Base-by-base conservation (phyloP, 129 eudicot genomes). In the Tagetes patula region DNA sequence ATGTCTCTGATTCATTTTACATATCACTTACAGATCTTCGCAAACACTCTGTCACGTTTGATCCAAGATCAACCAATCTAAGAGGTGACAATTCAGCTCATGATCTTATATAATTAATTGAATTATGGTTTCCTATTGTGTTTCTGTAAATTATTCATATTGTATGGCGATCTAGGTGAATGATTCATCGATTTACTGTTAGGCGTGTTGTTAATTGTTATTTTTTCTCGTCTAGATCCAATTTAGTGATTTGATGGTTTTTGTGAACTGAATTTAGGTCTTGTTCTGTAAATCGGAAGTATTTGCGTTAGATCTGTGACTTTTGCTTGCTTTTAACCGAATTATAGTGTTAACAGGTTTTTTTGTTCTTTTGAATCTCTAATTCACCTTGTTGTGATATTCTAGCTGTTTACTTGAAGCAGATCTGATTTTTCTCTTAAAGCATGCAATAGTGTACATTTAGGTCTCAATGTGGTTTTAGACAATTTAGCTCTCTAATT, bases 251-350 rank as follows among this genome's bases (percentile, higher is more conserved):
- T 47, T 61, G 12, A 7, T 73, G 46, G 2, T 45, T 49, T 46
- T 62, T 48, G 47, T 74, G 78, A 62, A 20, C 75, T 69, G 62
- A 69, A 59, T 69, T 69, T 45, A 47, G 78, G 61, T 9, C 40
- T 13, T 49, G 4, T n/a, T 53, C 38, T 47, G 69, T 77, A 63
- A 45, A 77, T 58, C 74, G 32, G 10, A 62, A 45, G 81, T 77
- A 33, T 50, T 5, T 6, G 32, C 61, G 46, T 39, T 63, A 70
- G 81, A 77, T 77, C 81, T 65, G 76, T 31, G 50, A 3, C 42
- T 58, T 47, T 59, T 40, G 30, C 45, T 6, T 52, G 30, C 45
- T 6, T 52, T 48, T 37, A 39, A 77, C 14, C 50, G 49, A 38
- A 48, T 48, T 60, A 39, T n/a, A 70, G 36, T 60, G 45, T 6